These are phyloP conservation scores for Synchytrium microbalum DNA, from an alignment of 371 early-diverging fungal genomes.

Conservation along the genomic window DNA sequence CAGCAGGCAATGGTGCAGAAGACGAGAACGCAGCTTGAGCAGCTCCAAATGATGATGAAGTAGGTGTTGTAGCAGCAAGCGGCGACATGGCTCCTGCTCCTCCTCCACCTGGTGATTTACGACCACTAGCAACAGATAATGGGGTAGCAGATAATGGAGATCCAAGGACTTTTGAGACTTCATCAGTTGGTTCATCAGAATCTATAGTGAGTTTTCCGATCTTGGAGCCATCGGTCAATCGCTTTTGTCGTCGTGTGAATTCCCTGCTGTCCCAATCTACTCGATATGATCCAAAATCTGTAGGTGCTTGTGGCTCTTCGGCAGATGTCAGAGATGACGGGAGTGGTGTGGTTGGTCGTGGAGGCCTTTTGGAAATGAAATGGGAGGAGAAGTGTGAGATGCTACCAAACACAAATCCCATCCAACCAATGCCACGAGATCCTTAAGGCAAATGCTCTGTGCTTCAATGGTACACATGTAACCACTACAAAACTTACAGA, in stretches of 20 bases:
- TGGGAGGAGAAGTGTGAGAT: not conserved
- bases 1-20: not conserved
- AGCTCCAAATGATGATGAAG: not conserved
- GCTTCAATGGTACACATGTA: too few relatives aligned
- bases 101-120: not conserved
- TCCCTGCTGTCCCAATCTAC: constrained; percentile 24
- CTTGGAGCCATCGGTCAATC: constrained; percentile 6
- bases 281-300: constrained; percentile 12
- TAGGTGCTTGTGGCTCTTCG: constrained; percentile 5
- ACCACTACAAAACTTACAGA: too few relatives aligned
- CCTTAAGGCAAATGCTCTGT: too few relatives aligned
- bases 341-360: constrained; percentile 5
- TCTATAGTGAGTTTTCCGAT: not conserved
- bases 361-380: constrained; percentile 1
- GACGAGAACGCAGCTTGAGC: not conserved
- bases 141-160: not conserved
- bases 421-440: too few relatives aligned
- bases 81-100: not conserved
- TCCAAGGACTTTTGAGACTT: not conserved
- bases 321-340: constrained; percentile 7
- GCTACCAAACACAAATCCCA: too few relatives aligned
- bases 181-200: not conserved
- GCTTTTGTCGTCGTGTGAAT: constrained; percentile 15
- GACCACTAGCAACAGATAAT: not conserved
- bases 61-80: not conserved